Percentiles rank a stretch among this genome's conserved stretches.
Evolutionary conservation across 805 yeast species (phyloP).

Genomic region (Candida saitoana): DNA sequence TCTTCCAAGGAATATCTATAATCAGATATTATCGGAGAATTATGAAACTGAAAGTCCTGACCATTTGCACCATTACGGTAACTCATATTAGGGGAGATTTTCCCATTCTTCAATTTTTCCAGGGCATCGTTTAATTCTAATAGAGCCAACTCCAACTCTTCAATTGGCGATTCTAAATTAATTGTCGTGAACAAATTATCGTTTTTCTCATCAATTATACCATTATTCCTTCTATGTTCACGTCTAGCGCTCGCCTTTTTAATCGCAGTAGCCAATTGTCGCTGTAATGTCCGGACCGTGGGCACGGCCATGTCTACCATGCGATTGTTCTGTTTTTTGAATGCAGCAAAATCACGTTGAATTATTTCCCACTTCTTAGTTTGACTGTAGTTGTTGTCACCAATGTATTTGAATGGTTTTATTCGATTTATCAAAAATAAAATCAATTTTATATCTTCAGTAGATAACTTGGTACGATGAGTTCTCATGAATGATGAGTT

Average conservation of each 20-base stretch:
- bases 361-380: conserved; percentile 34
- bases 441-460: conserved; percentile 26
- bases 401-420: conserved; percentile 36
- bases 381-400: conserved; percentile 29
- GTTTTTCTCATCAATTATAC: conserved; percentile 5
- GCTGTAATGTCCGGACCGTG: conserved; percentile 34
- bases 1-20: conserved; percentile 1
- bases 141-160: conserved; percentile 26
- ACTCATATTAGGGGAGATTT: conserved; percentile 10
- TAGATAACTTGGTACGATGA: conserved; percentile 23
- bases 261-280: conserved; percentile 31
- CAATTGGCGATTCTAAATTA: conserved; percentile 15
- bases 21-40: background rate
- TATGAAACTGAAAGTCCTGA: background rate
- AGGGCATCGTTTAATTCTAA: conserved; percentile 28
- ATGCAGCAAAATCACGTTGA: conserved; percentile 20
- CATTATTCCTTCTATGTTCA: conserved; percentile 6
- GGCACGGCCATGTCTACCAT: conserved; percentile 19
- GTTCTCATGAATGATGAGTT: conserved; percentile 5
- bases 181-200: conserved; percentile 13
- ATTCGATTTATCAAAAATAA: conserved; percentile 25
- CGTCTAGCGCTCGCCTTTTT: conserved; percentile 20
- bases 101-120: conserved; percentile 27
- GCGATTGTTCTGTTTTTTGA: conserved; percentile 9
- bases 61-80: conserved; percentile 6